Base-by-base conservation (phyloP, 2,329 filamentous ascomycete genomes). In the Trichoderma koningiopsis region DNA sequence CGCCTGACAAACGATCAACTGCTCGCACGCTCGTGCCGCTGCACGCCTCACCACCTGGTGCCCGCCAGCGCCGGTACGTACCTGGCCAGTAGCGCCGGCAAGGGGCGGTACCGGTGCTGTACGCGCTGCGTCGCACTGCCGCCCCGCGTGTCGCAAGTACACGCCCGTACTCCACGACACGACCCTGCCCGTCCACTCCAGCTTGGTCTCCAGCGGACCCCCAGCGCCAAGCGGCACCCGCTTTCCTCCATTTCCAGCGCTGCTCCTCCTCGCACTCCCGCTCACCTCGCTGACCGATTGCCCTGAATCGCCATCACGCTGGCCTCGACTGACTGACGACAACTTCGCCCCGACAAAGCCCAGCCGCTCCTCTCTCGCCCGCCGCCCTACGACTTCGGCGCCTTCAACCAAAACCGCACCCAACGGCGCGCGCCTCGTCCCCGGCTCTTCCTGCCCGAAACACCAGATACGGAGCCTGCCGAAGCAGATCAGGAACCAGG, bases 221-320 rank as follows among this genome's bases (percentile, higher is more conserved):
- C 37, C 49, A 49, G 29, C 60, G 16, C 60, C 63, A 16, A 29
- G 67, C 40, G 58, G 67, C 67, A 67, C 37, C 64, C 64, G 64
- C 64, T 67, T 67, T 59, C 43, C 31, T 64, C 29, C 49, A 53
- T 64, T 64, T 47, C 61, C 47, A 55, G 37, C 47, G 43, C 65
- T 56, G 55, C 62, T 67, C 63, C 62, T 67, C 57, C 58, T 62
- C 64, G 24, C 68, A 59, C 68, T 70, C 53, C 68, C 55, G 68
- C 68, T 70, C 68, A 70, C 68, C 68, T 70, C 59, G 60, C 67
- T 69, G 67, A 69, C 60, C 60, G 67, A 69, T 64, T 68, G 35
- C 40, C 58, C 40, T 43, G 29, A n/a, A 55, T 70, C 68, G 68
- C 61, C 43, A 60, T 40, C 49, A 7, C 8, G 27, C 68, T 27